A percentile compares a stretch with the other conserved stretches of the same genome.
Evolutionary conservation across 208 protist genomes (phyloP).

Genomic region (Acanthamoeba castellanii): DNA sequence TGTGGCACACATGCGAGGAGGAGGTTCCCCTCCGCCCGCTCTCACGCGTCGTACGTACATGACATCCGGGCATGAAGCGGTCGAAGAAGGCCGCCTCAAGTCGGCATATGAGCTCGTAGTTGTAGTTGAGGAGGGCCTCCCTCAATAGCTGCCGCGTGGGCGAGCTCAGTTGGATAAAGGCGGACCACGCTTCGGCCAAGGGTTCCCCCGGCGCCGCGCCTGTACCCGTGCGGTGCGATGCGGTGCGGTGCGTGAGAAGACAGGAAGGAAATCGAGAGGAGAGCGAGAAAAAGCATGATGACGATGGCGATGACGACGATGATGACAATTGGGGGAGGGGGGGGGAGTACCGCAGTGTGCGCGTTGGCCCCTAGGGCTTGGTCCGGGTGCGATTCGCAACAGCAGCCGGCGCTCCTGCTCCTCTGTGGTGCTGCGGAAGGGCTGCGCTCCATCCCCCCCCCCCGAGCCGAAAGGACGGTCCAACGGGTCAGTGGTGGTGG

Average conservation of each 20-base stretch:
- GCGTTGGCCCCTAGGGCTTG: neutral
- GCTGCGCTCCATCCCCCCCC: neutral
- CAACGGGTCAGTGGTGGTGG: neutral
- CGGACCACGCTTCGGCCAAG: neutral
- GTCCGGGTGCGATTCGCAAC: neutral
- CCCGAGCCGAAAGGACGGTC: too few relatives aligned
- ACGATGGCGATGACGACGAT: too few relatives aligned
- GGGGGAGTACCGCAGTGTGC: neutral
- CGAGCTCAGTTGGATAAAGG: neutral
- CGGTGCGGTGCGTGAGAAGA: neutral
- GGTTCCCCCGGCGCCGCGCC: neutral
- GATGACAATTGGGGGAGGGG: neutral
- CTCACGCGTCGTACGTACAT: too few relatives aligned
- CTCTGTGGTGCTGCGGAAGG: slow-evolving; percentile 12
- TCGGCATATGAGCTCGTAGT: slow-evolving; percentile 2
- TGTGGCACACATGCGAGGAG: too few relatives aligned
- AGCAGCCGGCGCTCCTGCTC: neutral
- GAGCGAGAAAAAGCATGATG: too few relatives aligned
- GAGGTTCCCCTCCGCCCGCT: too few relatives aligned
- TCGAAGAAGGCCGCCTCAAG: neutral
- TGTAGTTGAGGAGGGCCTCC: neutral
- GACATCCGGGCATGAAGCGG: neutral
- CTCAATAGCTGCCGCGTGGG: neutral
- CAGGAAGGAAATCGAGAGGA: neutral
- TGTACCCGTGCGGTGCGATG: too few relatives aligned